Evolutionary conservation across 2,329 filamentous ascomycete species (phyloP), one percentile per base, ranked within the genome.

Genomic region (Claviceps purpurea): DNA sequence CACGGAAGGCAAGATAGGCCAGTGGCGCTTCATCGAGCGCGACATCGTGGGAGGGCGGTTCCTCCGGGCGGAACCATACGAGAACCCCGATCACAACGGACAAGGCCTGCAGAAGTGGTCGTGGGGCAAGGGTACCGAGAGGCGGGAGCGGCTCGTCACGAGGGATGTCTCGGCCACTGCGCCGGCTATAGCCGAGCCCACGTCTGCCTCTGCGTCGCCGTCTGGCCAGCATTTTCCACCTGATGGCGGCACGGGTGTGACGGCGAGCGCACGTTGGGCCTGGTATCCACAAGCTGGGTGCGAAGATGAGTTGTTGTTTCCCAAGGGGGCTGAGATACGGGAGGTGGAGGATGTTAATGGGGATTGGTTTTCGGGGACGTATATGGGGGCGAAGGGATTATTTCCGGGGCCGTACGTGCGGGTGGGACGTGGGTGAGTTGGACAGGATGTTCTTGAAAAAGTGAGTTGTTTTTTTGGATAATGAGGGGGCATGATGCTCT

Each of bases 271-370:
- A 0, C 68, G 76, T 16, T 96, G 88, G 86, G 76, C 81, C 4
- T 95, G 88, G 75, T 90, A 85, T 62, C 88, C 89, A 0, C 76
- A 77, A 2, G 68, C 74, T 0, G 75, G 70, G 2, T 78, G 78
- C 1, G 73, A 72, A 20, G 87, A 95, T 63, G 91, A 97, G 68
- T 69, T 97, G 42, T 67, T 83, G 56, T 96, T 97, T 59, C 91
- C 91, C 0, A 82, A 82, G 49, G 83, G 86, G 10, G 89, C 90
- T 0, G 87, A 93, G 66, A 78, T 97, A 14, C 76, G 77, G 6
- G 91, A 97, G 70, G 81, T 85, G 40, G 85, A 91, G 64, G 86
- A 93, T 65, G 81, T 94, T 47, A 95, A 95, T 64, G 87, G 84
- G 18, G 89, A 95, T 65, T 97, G 90, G 90, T 89, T 78, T 61